These are phyloP conservation scores for Rosa chinensis DNA, from an alignment of 306 rosid species.

Conservation along the genomic window DNA sequence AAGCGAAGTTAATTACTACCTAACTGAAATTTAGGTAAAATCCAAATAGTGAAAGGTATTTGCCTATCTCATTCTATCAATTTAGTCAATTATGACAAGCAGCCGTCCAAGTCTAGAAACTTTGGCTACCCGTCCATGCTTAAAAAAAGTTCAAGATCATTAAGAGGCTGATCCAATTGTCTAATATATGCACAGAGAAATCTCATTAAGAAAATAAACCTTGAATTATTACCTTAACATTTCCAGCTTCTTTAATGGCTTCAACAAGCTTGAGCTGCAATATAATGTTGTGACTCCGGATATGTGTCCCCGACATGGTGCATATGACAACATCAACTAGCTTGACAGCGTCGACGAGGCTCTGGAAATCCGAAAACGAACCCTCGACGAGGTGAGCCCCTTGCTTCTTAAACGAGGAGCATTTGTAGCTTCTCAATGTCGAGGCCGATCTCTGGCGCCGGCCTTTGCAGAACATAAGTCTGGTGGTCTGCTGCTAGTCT, in stretches of 20 bases:
- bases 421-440: slow-evolving; percentile 69
- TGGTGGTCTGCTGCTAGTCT: slow-evolving; percentile 53
- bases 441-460: slow-evolving; percentile 68
- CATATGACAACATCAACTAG: slow-evolving; percentile 68
- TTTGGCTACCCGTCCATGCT: too few species aligned
- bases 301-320: slow-evolving; percentile 71
- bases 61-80: too few species aligned
- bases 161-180: background rate
- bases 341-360: slow-evolving; percentile 59
- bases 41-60: too few species aligned
- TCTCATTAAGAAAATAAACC: background rate
- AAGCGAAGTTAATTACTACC: too few species aligned
- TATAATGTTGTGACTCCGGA: slow-evolving; percentile 64
- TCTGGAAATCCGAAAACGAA: slow-evolving; percentile 47
- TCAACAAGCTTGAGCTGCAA: slow-evolving; percentile 67
- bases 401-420: slow-evolving; percentile 53
- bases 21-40: too few species aligned
- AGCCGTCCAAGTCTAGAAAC: too few species aligned
- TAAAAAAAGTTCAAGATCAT: too few species aligned
- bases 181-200: background rate
- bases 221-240: slow-evolving; percentile 46
- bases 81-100: background rate
- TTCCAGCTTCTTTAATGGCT: slow-evolving; percentile 73
- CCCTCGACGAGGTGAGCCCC: slow-evolving; percentile 58
- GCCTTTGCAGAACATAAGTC: slow-evolving; percentile 57